Conservation (phyloP, 441 rosid species). For the Bruguiera hainesii region DNA sequence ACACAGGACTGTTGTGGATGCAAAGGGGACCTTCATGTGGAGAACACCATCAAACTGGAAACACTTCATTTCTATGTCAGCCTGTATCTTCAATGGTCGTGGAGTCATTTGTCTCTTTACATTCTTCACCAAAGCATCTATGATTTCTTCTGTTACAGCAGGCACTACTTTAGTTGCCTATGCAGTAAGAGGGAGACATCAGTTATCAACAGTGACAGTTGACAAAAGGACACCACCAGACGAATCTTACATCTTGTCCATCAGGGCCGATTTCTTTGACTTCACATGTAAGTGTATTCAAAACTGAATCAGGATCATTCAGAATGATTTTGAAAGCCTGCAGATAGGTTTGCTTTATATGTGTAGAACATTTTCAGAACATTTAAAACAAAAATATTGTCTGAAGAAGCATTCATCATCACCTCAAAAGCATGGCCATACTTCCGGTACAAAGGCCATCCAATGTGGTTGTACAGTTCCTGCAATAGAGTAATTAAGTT, state of each 20-base stretch:
- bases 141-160: constrained; percentile 81
- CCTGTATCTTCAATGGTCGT: constrained; percentile 86
- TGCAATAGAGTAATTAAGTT: constrained; percentile 25
- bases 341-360: constrained; percentile 16
- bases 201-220: constrained; percentile 14
- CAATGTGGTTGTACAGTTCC: constrained; percentile 76
- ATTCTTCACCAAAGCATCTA: constrained; percentile 77
- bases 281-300: constrained; percentile 73
- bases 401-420: constrained; percentile 44
- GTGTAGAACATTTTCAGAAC: neutral
- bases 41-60: constrained; percentile 97
- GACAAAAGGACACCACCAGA: neutral
- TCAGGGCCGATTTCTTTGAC: constrained; percentile 78
- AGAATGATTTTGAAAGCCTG: constrained; percentile 93
- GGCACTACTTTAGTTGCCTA: constrained; percentile 73
- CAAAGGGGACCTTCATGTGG: constrained; percentile 69
- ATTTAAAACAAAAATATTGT: neutral
- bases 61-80: constrained; percentile 94
- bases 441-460: constrained; percentile 92
- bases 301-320: constrained; percentile 85
- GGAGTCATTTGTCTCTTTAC: constrained; percentile 96
- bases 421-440: constrained; percentile 98
- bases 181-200: constrained; percentile 9
- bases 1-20: neutral
- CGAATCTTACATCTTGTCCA: constrained; percentile 71